Base-by-base conservation (phyloP, 2,329 filamentous ascomycete genomes). In the Rachicladosporium sp. region DNA sequence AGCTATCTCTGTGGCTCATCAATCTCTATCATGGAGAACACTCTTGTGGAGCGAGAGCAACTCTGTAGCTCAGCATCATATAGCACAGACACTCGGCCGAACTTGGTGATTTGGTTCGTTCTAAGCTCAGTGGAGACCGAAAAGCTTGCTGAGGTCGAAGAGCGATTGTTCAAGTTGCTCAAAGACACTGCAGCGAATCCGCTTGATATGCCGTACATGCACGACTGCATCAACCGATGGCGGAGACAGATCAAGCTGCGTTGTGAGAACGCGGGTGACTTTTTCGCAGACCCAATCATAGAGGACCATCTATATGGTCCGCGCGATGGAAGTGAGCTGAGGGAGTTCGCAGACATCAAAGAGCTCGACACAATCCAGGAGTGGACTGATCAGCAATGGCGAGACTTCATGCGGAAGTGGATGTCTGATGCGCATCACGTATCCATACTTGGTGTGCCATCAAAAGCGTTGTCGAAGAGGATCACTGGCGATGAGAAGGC, bases 1-100 rank as follows among this genome's bases (percentile, higher is more conserved):
- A 78, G 81, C 2, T 98, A 96, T 54, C 75, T 98, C 11, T 86
- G 85, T 46, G 91, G 88, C 4, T 96, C 91, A 1, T 93, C 93
- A 1, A 86, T 93, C 2, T 89, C 89, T 0, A 70, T 98, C 1
- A 68, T 98, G 4, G 89, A 96, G 55, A 96, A 96, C 50, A 74
- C 79, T 11, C 73, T 98, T 44, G 91, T 98, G 2, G 91, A 98
- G 57, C 86, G 81, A 51, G 89, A 96, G 60, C 83, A 93, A 50
- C 74, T 96, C 34, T 84, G 87, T 3, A 95, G 87, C 61, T 84
- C 80, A 5, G 78, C 96, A 8, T 78, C 79, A 36, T 87, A 82
- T 59, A 81, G 76, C 59, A 81, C 77, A 51, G 87, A 95, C 47
- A 73, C 78, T 19, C 76, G 88, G 36, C 86, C 88, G 2, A 81